Base-by-base conservation (phyloP, 257 asterid species). In the Apocynum venetum region DNA sequence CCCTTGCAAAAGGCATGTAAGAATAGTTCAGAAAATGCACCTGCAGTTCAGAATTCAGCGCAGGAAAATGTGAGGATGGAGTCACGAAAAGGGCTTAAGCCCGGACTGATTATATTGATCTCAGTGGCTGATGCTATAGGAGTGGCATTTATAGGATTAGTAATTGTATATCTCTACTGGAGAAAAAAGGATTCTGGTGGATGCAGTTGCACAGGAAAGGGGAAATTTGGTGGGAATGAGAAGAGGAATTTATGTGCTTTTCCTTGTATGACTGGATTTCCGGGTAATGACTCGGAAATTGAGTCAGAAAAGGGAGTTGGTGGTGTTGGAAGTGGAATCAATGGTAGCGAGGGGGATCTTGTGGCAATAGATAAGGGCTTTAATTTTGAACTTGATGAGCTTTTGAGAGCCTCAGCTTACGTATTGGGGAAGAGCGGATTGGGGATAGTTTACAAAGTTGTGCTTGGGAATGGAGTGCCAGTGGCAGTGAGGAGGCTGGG, bases 381-480 rank as follows among this genome's bases (percentile, higher is more conserved):
- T 59, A 93, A 73, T 80, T 90, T 89, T 68, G 98, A 93, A 81
- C 84, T 93, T 8, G 99, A 96, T 52, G 99, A 96, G 89, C 79
- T 96, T 66, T 77, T 96, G 89, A 93, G 99, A 75, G 99, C 99
- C 0, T 96, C 99, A 1, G 99, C 99, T 56, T 96, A 96, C 78
- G 99, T 93, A 40, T 83, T 93, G 84, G 99, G 99, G 20, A 96
- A 96, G 89, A 96, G 98, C 75, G 96, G 99, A 35, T 82, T 91
- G 77, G 99, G 99, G 82, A 93, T 96, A 76, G 97, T 93, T 67
- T 96, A 96, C 36, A 96, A 96, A 86, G 99, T 96, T 80, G 99
- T 96, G 81, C 90, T 96, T 0, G 97, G 97, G 47, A 96, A 91
- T 81, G 99, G 98, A 0, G 79, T 90, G 12, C 97, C 99, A 0